Conservation (phyloP, 805 yeast species). For the Brettanomyces naardenensis region DNA sequence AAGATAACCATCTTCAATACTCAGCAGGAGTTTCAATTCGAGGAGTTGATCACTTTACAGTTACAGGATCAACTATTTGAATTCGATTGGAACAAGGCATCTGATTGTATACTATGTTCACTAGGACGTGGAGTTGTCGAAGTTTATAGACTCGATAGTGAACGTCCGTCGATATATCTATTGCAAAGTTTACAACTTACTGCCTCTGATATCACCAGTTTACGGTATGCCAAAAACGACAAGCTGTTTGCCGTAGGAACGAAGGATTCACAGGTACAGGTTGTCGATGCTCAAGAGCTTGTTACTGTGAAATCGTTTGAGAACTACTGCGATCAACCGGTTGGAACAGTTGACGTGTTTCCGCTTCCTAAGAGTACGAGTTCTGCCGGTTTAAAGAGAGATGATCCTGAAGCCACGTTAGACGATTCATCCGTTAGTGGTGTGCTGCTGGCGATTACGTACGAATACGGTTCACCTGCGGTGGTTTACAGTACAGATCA, state of each 20-base stretch:
- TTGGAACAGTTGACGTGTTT: slow-evolving; percentile 28
- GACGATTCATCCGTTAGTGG: slow-evolving; percentile 3
- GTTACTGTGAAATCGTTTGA: slow-evolving; percentile 26
- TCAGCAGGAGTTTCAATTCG: slow-evolving; percentile 13
- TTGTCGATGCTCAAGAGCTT: slow-evolving; percentile 31
- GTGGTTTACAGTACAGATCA: slow-evolving; percentile 18
- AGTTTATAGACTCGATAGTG: slow-evolving; percentile 14
- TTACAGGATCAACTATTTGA: slow-evolving; percentile 27
- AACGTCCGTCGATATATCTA: slow-evolving; percentile 1
- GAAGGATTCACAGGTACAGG: slow-evolving; percentile 38
- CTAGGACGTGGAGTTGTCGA: slow-evolving; percentile 31
- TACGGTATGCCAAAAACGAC: slow-evolving; percentile 30
- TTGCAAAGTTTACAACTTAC: slow-evolving; percentile 23
- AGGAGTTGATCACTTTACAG: slow-evolving; percentile 18
- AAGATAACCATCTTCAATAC: slow-evolving; percentile 20
- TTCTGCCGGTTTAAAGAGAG: background rate
- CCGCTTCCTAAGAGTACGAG: background rate
- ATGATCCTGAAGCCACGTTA: background rate
- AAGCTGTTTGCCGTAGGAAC: slow-evolving; percentile 33
- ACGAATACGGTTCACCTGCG: slow-evolving; percentile 30
- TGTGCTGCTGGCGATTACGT: slow-evolving; percentile 25
- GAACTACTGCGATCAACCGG: slow-evolving; percentile 32
- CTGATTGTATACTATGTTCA: slow-evolving; percentile 25
- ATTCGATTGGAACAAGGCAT: slow-evolving; percentile 29
- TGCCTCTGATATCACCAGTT: slow-evolving; percentile 6